Base-by-base conservation (phyloP, 2,329 filamentous ascomycete genomes). In the Xylaria sp. region DNA sequence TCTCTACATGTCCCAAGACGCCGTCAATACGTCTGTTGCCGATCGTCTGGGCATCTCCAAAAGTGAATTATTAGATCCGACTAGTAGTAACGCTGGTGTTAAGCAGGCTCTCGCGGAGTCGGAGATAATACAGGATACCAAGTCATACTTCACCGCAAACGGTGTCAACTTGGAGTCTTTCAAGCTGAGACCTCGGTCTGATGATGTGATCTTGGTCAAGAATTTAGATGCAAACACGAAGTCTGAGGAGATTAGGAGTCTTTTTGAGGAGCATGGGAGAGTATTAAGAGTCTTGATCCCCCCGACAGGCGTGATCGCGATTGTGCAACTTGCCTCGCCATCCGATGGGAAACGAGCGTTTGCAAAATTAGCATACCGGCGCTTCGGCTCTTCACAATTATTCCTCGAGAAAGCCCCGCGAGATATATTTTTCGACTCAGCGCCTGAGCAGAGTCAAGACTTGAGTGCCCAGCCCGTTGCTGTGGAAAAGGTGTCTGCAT, bases 1-100 rank as follows among this genome's bases (percentile, higher is more conserved):
- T n/a, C 85, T 99, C n/a, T 99, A 96, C 81, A 97, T 99, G 92
- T 98, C 92, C 81, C 92, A 93, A 82, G 94, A 99, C 83, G 93
- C 96, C 60, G 94, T 99, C 61, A 94, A 98, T 81, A 90, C 93
- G 58, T 97, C 94, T 5, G 89, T 97, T 69, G 93, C 96, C 57
- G 89, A 91, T 77, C 91, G 94, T 63, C 86, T 99, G 66, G 94
- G 95, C 55, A 88, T 99, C 66, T 91, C 92, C 64, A 99, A 99
- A 83, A 91, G 93, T 12, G 94, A 97, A 75, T 82, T 99, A 66
- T 86, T 99, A 54, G 95, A 99, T 81, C 96, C 95, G n/a, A 97
- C 95, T 3, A 97, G 93, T 68, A 90, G 95, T 65, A 94, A 98
- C 81, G 94, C 95, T 68, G 95, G 93, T 53, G 92, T 99, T 66